Evolutionary conservation across 805 yeast genomes (phyloP), one percentile per base, ranked within the genome.

Genomic region (Candida stauntonica): DNA sequence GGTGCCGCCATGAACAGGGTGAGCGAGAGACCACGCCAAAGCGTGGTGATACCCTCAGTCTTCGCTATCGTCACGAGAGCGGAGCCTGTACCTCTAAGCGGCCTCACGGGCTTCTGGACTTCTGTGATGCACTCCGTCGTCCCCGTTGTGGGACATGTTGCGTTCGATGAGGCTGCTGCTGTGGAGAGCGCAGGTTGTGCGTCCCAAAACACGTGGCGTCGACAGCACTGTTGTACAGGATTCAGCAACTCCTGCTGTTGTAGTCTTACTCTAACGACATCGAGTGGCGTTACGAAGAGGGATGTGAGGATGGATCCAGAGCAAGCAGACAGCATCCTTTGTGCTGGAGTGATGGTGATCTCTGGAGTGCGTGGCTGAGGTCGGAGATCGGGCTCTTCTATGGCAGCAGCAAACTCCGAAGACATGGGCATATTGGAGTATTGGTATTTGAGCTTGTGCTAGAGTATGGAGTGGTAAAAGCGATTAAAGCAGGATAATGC

Each of bases 1-100:
- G 99, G 99, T 1, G 89, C 72, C 0, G 96, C 86, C 95, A 93
- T 93, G 12, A 83, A 41, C 15, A 93, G 63, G 1, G 95, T 86
- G 21, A 91, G 58, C 0, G 91, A 75, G 7, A 93, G 69, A 0
- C 99, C 99, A 38, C 98, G 68, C 91, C 96, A 93, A 14, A 93
- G 66, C 0, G 96, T 81, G 1, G 68, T 35, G 0, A 77, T 19
- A 0, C 99, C 99, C 61, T 93, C 99, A 18, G 73, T 67, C 21
- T 69, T 61, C 4, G 79, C 72, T 31, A 91, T 88, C 30, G 74
- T 72, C 2, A 63, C 47, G 47, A 91, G 68, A 0, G 96, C 93
- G 28, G 85, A 83, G 55, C 77, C 70, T 0, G 96, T 87, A 3
- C 93, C 87, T 3, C 70, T 70, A 39, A 84, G 31, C 6, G 50